These are phyloP conservation scores for Phytophthora idaei DNA, from an alignment of 352 stramenopile species.

Conservation along the genomic window DNA sequence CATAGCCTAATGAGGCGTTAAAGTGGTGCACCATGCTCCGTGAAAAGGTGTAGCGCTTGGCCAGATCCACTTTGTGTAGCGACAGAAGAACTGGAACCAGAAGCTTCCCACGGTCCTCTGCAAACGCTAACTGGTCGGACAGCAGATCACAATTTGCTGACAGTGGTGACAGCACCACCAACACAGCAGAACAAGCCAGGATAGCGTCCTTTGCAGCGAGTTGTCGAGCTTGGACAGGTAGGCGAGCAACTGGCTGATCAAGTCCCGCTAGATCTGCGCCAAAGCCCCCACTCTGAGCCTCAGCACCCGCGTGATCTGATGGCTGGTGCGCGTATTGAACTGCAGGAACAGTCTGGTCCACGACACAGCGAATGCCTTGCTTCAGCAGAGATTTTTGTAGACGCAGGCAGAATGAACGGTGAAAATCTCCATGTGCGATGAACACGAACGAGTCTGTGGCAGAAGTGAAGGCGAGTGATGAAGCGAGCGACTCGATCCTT, in stretches of 20 bases:
- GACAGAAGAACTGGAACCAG: constrained; percentile 79
- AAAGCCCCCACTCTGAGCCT: constrained; percentile 20
- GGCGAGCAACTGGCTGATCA: constrained; percentile 19
- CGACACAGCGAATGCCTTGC: constrained; percentile 59
- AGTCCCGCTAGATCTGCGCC: constrained; percentile 11
- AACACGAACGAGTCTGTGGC: constrained; percentile 62
- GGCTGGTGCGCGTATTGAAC: constrained; percentile 49
- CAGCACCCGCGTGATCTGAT: constrained; percentile 20
- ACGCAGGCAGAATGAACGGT: constrained; percentile 64
- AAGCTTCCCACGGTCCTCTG: constrained; percentile 77
- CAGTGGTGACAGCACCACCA: constrained; percentile 73
- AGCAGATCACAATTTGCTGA: constrained; percentile 74
- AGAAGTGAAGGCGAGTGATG: constrained; percentile 29
- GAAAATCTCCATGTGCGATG: constrained; percentile 77
- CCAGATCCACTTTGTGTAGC: constrained; percentile 70
- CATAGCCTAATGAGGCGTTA: constrained; percentile 76
- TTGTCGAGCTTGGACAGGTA: constrained; percentile 64
- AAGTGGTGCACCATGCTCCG: constrained; percentile 80
- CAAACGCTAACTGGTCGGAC: constrained; percentile 80
- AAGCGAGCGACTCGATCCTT: constrained; percentile 28
- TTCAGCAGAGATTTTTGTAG: constrained; percentile 65
- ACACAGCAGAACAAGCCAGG: constrained; percentile 64
- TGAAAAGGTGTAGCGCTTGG: constrained; percentile 84
- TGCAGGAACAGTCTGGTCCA: constrained; percentile 56
- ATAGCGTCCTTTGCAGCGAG: constrained; percentile 80